Evolutionary conservation across 176 grass and related monocot genomes (phyloP), one percentile per base, ranked within the genome.

Genomic region (Paspalum notatum): DNA sequence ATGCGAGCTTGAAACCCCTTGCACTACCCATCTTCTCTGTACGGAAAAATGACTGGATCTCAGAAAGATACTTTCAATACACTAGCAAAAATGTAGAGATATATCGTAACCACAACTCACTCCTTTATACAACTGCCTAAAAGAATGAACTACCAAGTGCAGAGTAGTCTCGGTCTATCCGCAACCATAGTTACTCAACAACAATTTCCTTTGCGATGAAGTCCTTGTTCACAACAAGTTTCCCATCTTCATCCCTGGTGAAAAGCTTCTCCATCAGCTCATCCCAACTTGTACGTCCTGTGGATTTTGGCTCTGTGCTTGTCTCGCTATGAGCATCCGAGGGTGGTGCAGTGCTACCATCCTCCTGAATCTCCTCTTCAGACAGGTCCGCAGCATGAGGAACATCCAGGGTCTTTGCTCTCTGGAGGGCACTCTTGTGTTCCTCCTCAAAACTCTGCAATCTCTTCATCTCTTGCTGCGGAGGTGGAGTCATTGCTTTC

Each of bases 271-370:
- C 82, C 41, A 93, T 84, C 76, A 99, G 52, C 13, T 93, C 85
- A 24, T 96, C 89, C 97, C 97, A 99, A 47, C 88, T 99, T 11
- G 90, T 91, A 83, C 78, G 80, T 74, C 79, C 80, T 54, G 88
- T 75, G 17, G 88, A 83, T 75, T 76, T 80, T 0, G 65, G 20
- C 27, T 73, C 58, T 4, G 82, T 81, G 26, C 56, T 54, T 14
- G 82, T 44, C 27, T 81, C 71, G 0, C 66, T 75, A 49, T 60
- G 60, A 39, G 68, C 53, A 40, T 91, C 81, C 4, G 67, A 53
- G 38, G 68, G 4, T 53, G 86, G 8, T 7, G 37, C 64, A 12
- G 73, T n/a, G 40, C 25, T 75, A 21, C 42, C 38, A 13, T 13
- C 82, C 15, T 84, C 79, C 26, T 58, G 73, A 55, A 54, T 68